Conservation (phyloP, 345 rosid species). For the Citropsis articulata region DNA sequence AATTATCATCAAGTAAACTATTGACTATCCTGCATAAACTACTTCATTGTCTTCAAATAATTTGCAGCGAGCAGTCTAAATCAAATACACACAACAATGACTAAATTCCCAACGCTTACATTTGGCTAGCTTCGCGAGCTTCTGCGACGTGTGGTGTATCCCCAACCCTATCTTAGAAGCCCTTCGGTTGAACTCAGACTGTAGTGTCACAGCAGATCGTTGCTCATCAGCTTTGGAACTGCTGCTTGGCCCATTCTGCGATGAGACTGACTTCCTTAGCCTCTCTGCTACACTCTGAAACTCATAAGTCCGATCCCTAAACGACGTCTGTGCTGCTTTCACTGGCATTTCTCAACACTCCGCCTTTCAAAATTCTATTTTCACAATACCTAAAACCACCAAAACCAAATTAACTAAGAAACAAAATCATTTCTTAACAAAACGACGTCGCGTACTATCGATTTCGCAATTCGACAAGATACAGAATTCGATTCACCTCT, state of each 20-base stretch:
- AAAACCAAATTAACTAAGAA: background rate
- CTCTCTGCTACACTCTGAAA: constrained; percentile 52
- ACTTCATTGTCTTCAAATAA: background rate
- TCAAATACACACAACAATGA: background rate
- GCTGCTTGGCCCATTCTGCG: constrained; percentile 33
- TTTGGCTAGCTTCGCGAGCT: constrained; percentile 52
- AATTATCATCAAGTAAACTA: background rate
- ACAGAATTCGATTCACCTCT: constrained; percentile 2
- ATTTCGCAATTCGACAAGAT: background rate
- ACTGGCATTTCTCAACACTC: constrained; percentile 21
- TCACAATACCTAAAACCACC: constrained; percentile 5
- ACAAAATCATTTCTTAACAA: background rate
- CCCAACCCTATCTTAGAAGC: constrained; percentile 62
- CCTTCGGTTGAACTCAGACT: constrained; percentile 57
- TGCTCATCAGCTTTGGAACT: constrained; percentile 35
- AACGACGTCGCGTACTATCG: background rate
- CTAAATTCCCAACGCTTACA: constrained; percentile 26
- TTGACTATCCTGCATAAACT: background rate
- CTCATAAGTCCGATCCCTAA: constrained; percentile 59
- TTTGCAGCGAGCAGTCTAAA: background rate
- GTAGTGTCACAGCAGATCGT: constrained; percentile 48
- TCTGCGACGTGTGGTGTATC: constrained; percentile 63
- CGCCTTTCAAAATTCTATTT: background rate
- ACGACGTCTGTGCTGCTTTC: constrained; percentile 40
- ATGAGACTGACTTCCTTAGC: constrained; percentile 44